Conservation (phyloP, 2,329 filamentous ascomycete genomes). For the Xylaria polymorpha region DNA sequence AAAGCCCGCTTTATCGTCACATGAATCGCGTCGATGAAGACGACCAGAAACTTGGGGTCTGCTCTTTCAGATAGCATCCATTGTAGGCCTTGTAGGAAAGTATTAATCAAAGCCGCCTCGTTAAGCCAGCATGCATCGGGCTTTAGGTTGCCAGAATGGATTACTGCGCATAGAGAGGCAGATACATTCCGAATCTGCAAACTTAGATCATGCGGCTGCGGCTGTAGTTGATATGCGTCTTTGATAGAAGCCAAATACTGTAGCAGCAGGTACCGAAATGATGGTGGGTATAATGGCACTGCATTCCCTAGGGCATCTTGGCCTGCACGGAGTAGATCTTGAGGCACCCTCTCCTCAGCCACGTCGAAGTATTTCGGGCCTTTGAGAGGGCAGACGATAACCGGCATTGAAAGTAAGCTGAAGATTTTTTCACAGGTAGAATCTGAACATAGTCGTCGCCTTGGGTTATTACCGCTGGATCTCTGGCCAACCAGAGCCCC, state of each 20-base stretch:
- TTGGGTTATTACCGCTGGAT: conserved; percentile 35
- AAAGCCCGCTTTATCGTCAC: conserved; percentile 40
- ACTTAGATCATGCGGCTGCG: conserved; percentile 35
- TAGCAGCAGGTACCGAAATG: conserved; percentile 48
- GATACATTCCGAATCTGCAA: conserved; percentile 53
- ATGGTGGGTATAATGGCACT: conserved; percentile 46
- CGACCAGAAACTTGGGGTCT: conserved; percentile 43
- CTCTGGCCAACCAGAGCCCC: conserved; percentile 46
- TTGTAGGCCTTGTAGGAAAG: conserved; percentile 47
- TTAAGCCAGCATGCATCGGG: conserved; percentile 52
- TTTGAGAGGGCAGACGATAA: conserved; percentile 45
- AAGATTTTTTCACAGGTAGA: conserved; percentile 45
- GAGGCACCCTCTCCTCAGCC: conserved; percentile 28
- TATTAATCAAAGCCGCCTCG: conserved; percentile 55
- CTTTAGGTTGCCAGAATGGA: conserved; percentile 57
- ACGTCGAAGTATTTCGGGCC: conserved; percentile 36
- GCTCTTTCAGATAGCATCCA: conserved; percentile 42
- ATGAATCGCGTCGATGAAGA: conserved; percentile 48
- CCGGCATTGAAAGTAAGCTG: conserved; percentile 43
- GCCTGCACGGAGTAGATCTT: conserved; percentile 45
- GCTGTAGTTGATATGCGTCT: conserved; percentile 40
- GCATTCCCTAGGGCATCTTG: conserved; percentile 44
- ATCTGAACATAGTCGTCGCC: conserved; percentile 46
- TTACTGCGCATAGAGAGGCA: conserved; percentile 60
- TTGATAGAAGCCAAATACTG: conserved; percentile 46